Base-by-base conservation (phyloP, 1,139 yeast species). In the Lodderomyces orthopsilosis region DNA sequence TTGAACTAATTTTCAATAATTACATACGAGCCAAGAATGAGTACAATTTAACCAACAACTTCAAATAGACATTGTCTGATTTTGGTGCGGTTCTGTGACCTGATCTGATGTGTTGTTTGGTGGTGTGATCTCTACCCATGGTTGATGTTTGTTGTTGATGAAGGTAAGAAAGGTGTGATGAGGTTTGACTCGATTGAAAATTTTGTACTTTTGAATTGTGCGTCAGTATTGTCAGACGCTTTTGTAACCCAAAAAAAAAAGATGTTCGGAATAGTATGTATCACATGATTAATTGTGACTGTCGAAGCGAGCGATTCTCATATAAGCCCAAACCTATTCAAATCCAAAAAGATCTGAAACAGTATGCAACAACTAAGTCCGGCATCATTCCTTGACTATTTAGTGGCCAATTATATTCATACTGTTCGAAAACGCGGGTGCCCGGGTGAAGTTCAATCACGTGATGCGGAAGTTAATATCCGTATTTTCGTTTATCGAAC, bases 21-120 rank as follows among this genome's bases (percentile, higher is more conserved):
- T 75, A 87, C 95, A 77, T 86, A 87, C 98, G 97, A 79, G 98
- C 97, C 78, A 93, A 83, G 95, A 89, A 94, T 69, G 97, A 78
- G 88, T 91, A 93, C 66, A 93, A 83, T 85, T 91, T 91, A 74
- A 93, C 98, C 78, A 93, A 85, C 72, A 93, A 78, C 78, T 85
- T 86, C 80, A 93, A 83, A 96, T 94, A 93, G 77, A 91, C 96
- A 74, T 93, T 94, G 80, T 93, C 96, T 61, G 98, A 91, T 83
- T 90, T 90, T 79, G 98, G 99, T 75, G 97, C 97, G 69, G 85
- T 79, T 81, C 99, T 91, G 88, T 89, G 95, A 75, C 96, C 85
- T 63, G 85, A 79, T 79, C 91, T 88, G 72, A 80, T 81, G 85
- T 93, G 98, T 79, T 90, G 97, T 78, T 90, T 91, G 74, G 83